phyloP scores from a whole-genome alignment of 1,139 yeast genomes.

The Blastobotrys buckinghamii region DNA sequence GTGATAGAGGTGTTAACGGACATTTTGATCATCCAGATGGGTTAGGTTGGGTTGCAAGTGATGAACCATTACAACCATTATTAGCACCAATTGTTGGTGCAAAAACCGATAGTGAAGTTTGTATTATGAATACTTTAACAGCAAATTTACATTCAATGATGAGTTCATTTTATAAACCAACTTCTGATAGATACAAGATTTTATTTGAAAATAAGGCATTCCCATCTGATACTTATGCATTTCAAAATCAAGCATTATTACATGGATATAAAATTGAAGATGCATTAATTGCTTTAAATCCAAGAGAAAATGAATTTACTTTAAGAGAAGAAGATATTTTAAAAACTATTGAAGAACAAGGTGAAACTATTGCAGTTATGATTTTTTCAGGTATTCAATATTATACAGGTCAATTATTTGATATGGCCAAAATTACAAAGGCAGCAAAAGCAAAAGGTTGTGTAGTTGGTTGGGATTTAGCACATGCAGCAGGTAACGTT shows the following conservation, averaged over 20 bases:
- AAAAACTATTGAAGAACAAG: slow-evolving; percentile 46
- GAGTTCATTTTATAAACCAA: slow-evolving; percentile 69
- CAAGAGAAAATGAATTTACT: slow-evolving; percentile 50
- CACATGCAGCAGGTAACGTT: slow-evolving; percentile 91
- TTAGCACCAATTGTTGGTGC: slow-evolving; percentile 78
- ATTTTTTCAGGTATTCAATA: slow-evolving; percentile 87
- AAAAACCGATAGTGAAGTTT: slow-evolving; percentile 56
- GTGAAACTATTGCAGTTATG: slow-evolving; percentile 64
- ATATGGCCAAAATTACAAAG: slow-evolving; percentile 60
- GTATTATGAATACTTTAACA: slow-evolving; percentile 83
- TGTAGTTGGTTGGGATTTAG: slow-evolving; percentile 89
- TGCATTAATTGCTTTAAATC: slow-evolving; percentile 58
- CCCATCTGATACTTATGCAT: slow-evolving; percentile 88
- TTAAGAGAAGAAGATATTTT: slow-evolving; percentile 62
- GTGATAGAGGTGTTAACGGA: slow-evolving; percentile 69
- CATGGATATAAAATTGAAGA: slow-evolving; percentile 53
- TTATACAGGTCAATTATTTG: slow-evolving; percentile 85
- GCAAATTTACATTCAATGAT: slow-evolving; percentile 72
- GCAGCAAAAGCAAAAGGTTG: slow-evolving; percentile 51
- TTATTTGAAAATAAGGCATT: slow-evolving; percentile 82
- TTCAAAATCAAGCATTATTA: slow-evolving; percentile 63
- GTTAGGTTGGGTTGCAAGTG: slow-evolving; percentile 75
- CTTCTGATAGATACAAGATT: slow-evolving; percentile 55
- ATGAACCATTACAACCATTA: slow-evolving; percentile 63
- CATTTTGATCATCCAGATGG: slow-evolving; percentile 60